These are phyloP conservation scores for Phytophthora cryptogea DNA, from an alignment of 352 stramenopile species.

Conservation along the genomic window DNA sequence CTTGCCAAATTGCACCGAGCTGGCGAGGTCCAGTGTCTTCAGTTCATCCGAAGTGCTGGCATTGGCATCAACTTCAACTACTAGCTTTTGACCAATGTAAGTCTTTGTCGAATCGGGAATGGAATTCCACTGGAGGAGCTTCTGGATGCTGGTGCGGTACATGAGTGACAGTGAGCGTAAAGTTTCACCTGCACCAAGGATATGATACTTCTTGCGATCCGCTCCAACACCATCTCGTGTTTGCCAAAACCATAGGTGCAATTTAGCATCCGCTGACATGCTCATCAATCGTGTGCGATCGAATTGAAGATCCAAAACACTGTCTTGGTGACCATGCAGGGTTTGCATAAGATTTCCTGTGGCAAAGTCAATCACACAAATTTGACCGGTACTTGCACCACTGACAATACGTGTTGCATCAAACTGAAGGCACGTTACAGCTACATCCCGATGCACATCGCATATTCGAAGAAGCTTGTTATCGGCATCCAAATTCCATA, in stretches of 20 bases:
- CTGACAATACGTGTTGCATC: slow-evolving; percentile 79
- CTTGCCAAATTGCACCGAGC: slow-evolving; percentile 59
- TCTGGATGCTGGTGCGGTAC: slow-evolving; percentile 75
- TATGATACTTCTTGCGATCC: slow-evolving; percentile 72
- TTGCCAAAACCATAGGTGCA: slow-evolving; percentile 78
- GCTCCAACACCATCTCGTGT: slow-evolving; percentile 41
- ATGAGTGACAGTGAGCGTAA: slow-evolving; percentile 74
- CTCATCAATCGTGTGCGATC: slow-evolving; percentile 71
- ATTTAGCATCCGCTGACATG: slow-evolving; percentile 58
- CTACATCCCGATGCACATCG: slow-evolving; percentile 48
- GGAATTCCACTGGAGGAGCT: slow-evolving; percentile 73
- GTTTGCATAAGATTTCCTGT: slow-evolving; percentile 73
- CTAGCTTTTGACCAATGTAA: slow-evolving; percentile 78
- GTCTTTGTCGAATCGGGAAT: slow-evolving; percentile 69
- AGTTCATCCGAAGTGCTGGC: slow-evolving; percentile 55
- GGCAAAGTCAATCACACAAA: slow-evolving; percentile 79
- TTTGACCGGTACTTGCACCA: slow-evolving; percentile 47
- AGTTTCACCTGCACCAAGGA: slow-evolving; percentile 70
- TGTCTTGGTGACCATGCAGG: slow-evolving; percentile 49
- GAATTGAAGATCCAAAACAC: slow-evolving; percentile 72
- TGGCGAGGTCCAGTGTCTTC: slow-evolving; percentile 53
- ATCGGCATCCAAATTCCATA: slow-evolving; percentile 76
- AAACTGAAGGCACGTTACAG: slow-evolving; percentile 74
- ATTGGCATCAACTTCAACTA: slow-evolving; percentile 58
- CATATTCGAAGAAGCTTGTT: slow-evolving; percentile 68